These are phyloP conservation scores for Fragosphaeria purpurea DNA, from an alignment of 2,329 filamentous ascomycete species.

Conservation along the genomic window DNA sequence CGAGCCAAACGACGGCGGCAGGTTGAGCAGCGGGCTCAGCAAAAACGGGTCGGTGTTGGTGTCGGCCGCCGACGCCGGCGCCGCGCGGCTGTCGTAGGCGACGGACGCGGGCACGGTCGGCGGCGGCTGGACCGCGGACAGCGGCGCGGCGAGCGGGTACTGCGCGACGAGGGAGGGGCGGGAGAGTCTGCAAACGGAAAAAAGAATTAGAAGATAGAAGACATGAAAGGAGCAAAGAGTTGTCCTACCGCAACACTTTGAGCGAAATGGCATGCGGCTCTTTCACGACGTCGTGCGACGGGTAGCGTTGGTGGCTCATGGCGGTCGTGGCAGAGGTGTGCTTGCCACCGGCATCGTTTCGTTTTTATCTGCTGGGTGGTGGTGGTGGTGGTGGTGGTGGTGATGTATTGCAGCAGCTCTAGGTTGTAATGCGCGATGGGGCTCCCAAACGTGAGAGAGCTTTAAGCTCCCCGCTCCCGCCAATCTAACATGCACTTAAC, in stretches of 20 bases:
- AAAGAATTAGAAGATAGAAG: no score
- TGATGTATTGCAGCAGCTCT: no score
- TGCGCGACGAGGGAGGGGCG: conserved; percentile 68
- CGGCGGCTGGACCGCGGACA: conserved; percentile 31
- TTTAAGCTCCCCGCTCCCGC: background rate
- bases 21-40: conserved; percentile 59
- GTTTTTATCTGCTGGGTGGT: background rate
- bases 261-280: conserved; percentile 71
- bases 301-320: conserved; percentile 51
- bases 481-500: no score
- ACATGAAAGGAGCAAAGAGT: background rate
- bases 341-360: background rate
- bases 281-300: conserved; percentile 50
- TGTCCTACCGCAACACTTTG: conserved; percentile 57
- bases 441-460: no score
- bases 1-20: conserved; percentile 84
- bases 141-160: conserved; percentile 46
- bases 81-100: conserved; percentile 46
- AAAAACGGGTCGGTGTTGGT: conserved; percentile 47
- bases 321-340: background rate
- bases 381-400: no score
- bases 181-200: conserved; percentile 48
- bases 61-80: conserved; percentile 18
- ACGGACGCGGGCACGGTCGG: conserved; percentile 56
- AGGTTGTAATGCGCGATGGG: no score